Evolutionary conservation across 2,329 filamentous ascomycete genomes (phyloP), one percentile per base, ranked within the genome.

Genomic region (Bipolaris victoriae): DNA sequence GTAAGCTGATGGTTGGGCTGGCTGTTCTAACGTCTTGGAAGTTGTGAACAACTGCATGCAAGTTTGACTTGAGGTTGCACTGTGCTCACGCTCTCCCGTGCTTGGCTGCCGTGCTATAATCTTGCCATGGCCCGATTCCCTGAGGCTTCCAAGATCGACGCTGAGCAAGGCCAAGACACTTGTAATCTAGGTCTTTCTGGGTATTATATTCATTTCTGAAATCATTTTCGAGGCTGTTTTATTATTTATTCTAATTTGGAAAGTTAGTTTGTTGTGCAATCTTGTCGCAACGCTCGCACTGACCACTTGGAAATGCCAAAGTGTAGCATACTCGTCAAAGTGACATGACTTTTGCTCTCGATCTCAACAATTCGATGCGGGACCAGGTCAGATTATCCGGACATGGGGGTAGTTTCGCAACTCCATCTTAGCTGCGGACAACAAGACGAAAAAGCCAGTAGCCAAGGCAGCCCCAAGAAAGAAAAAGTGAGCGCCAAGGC

Each of bases 141-240:
- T 26, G 33, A 49, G 35, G 33, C 22, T 24, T 39, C 33, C 46
- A 49, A 39, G 46, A 39, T 49, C 46, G 35, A 16, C 37, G 46
- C 33, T 49, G 46, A 49, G 45, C 15, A 37, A 31, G 15, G 46
- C 46, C 46, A 49, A 49, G 46, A n/a, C 46, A 35, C 33, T 33
- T 36, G 35, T 26, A 49, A 39, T 49, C 16, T 49, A 33, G 11
- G 16, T 18, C 29, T 13, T 13, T 31, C 15, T 26, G 46, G 33
- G 22, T 20, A 16, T 39, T 33, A 7, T 16, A 5, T 37, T 7
- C 7, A 11, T 45, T 15, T 15, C 7, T 7, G 24, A n/a, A 13
- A 7, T 16, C 16, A 16, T 18, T 43, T 11, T 20, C 11, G 20
- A 43, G 40, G 24, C 15, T 22, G 15, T 3, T 2, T 43, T 15